Base-by-base conservation (phyloP, 2,329 filamentous ascomycete species). In the Fusarium sp. region DNA sequence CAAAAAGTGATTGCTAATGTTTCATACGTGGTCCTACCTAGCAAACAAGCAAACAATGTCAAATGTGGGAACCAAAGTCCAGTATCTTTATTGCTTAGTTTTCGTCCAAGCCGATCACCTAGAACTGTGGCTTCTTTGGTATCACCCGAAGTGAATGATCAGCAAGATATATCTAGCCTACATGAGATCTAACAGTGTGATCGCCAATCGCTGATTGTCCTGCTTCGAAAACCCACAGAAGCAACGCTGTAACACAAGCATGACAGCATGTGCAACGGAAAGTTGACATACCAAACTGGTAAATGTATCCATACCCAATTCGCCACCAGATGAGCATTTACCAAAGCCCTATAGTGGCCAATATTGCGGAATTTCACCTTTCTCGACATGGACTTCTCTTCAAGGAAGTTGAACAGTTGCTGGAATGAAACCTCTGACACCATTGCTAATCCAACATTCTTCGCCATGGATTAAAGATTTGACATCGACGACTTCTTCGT, bases 391-490 rank as follows among this genome's bases (percentile, higher is more conserved):
- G 23, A 18, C 20, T 36, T 27, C n/a, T 47, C 17, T 13, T 35
- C 21, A 40, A 41, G 14, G 33, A 21, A 81, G 64, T 18, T 63
- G 70, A 33, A 86, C 67, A 39, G 69, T 80, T 1, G 85, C 87
- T 58, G 76, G 81, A 14, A 89, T 82, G 69, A 97, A 97, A 0
- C 95, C 95, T 67, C 91, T 86, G 3, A 95, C 91, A 0, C 92
- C 94, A 77, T 95, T 97, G 77, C 94, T 97, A 52, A 97, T 80
- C 91, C 93, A 97, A 64, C 94, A 91, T 52, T 90, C 84, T 77
- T 97, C 94, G 2, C 90, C 92, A 66, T 92, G 83, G 5, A 83
- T 75, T 14, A 97, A 77, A 9, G 88, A 88, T 14, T 84, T 80
- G 4, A 81, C 82, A n/a, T 77, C 77, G 17, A 97, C 82, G 5